Percentiles rank a stretch among this genome's conserved stretches.
Evolutionary conservation across 1,284 basidiomycete genomes (phyloP).

Genomic region (Salmacisia buchloeana): DNA sequence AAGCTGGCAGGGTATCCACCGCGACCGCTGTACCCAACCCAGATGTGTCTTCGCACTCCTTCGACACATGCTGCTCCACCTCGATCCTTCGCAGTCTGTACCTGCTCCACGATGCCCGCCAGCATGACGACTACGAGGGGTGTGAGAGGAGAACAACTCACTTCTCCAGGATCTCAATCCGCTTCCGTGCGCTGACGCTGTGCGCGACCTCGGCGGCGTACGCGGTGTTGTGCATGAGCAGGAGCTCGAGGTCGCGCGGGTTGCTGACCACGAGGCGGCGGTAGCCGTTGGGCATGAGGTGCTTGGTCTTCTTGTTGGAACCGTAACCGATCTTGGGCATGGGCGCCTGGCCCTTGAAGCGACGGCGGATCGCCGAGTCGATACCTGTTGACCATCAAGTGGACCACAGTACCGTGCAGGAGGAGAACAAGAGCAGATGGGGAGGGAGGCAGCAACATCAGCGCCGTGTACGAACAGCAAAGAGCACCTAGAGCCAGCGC

Average conservation of each 20-base stretch:
- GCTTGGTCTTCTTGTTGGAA: conserved; percentile 51
- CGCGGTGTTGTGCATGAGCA: conserved; percentile 75
- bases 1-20: too few relatives aligned
- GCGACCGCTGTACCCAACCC: too few relatives aligned
- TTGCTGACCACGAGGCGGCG: conserved; percentile 49
- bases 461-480: not conserved
- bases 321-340: conserved; percentile 51
- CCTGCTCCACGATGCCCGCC: not conserved
- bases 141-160: conserved; percentile 49
- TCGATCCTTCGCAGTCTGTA: not conserved
- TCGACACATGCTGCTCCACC: not conserved
- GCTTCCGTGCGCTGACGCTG: conserved; percentile 94
- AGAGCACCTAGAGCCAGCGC: not conserved
- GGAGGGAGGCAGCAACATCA: not conserved
- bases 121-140: not conserved
- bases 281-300: conserved; percentile 50
- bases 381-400: conserved; percentile 19
- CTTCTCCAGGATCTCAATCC: conserved; percentile 84
- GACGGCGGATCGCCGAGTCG: conserved; percentile 46
- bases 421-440: not conserved
- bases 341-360: conserved; percentile 43
- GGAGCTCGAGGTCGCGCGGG: conserved; percentile 46
- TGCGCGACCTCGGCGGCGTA: conserved; percentile 97
- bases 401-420: too few relatives aligned
- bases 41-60: not conserved